Evolutionary conservation across 805 yeast genomes (phyloP), one percentile per base, ranked within the genome.

Genomic region (Candida koratica): DNA sequence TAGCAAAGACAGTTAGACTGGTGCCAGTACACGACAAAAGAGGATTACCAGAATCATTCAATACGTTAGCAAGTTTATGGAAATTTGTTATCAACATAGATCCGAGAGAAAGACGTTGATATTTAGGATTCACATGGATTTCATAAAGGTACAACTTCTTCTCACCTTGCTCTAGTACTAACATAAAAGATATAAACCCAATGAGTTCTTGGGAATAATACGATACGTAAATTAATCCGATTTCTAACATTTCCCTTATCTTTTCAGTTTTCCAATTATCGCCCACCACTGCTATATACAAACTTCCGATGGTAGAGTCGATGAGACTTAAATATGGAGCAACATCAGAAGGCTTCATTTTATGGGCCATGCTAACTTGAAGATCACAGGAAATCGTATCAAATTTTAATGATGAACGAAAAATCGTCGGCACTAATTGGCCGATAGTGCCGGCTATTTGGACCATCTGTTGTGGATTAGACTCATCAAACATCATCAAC

Each of bases 91-190:
- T 53, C n/a, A 77, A 42, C 8, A 12, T 12, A 0, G 64, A 31
- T 0, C 84, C 84, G 0, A 69, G 17, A 6, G 54, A 46, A 2
- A 30, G 24, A 1, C 56, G 55, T 32, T 75, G 73, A 38, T 43
- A 60, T 8, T 32, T 11, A 1, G 61, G 58, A 2, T 38, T 19
- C 0, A 78, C 52, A 37, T 79, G 84, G 24, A 79, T 71, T 48
- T 79, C 84, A 44, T 75, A 79, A 7, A 79, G 56, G 44, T 77
- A 79, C 6, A 78, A 38, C 11, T 68, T 69, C 32, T 60, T 52
- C 4, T 46, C 43, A 7, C 53, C 66, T 18, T 59, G 56, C 33
- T 73, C 77, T 6, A 43, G 22, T 0, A 73, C 67, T n/a, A 71
- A 36, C 43, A 65, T 64, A 36, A 74, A 49, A 1, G 81, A 73